Base-by-base conservation (phyloP, 2,329 filamentous ascomycete species). In the Colletotrichum tabaci region DNA sequence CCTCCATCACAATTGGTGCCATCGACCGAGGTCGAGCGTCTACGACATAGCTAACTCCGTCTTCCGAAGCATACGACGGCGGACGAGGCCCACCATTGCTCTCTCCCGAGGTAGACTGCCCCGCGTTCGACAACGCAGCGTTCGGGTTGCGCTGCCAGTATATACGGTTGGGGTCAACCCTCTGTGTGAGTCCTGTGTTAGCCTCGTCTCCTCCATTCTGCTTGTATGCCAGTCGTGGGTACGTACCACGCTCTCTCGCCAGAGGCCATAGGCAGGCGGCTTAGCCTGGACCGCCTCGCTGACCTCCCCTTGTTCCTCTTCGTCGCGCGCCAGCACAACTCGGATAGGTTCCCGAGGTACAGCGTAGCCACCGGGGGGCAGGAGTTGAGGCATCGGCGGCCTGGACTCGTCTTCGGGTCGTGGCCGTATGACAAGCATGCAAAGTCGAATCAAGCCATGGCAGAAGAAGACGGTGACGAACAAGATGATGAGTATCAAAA, bases 251-350 rank as follows among this genome's bases (percentile, higher is more conserved):
- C 92, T 96, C 80, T 92, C 91, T 63, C 94, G 87, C 93, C 94
- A 97, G 1, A 94, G 84, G 0, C 95, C 95, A 78, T 98, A 98
- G 2, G 94, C 94, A 0, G 95, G 95, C 4, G 95, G 95, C 10
- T 91, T 89, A 23, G 87, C 74, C 76, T 91, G 90, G 52, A 84
- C 82, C 0, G 87, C 83, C 70, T 90, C 87, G 61, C 85, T 88
- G n/a, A 66, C 18, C 21, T 66, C 66, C 16, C 61, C 80, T 2
- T 84, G 87, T 21, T 89, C 88, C 77, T 95, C 93, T 77, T 95
- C 93, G 77, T 96, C 94, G 50, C 89, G 87, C 2, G 91, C 90
- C 56, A 96, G 86, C 21, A 93, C 89, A 13, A 97, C 93, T 50
- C 88, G 91, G 73, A 97, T 97, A 1, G 95, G 95, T 35, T 88